Base-by-base conservation (phyloP, 257 asterid species). In the Nicotiana benthamiana region DNA sequence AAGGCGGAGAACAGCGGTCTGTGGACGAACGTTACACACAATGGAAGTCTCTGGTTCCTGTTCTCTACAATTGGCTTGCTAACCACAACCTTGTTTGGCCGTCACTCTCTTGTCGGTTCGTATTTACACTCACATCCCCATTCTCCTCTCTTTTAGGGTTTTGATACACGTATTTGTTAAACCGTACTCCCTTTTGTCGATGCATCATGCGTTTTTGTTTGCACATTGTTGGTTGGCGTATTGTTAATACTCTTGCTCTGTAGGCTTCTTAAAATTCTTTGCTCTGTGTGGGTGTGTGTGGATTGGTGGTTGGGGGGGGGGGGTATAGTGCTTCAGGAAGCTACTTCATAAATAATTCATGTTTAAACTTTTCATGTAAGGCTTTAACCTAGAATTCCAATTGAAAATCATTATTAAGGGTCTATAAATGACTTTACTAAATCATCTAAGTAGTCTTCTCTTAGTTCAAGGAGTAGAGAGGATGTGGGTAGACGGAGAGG, bases 31-130 rank as follows among this genome's bases (percentile, higher is more conserved):
- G 91, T 0, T 92, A 91, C 85, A 79, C 90, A 0, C 96, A 92
- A 61, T 90, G 98, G 98, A 91, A 94, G 85, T 87, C 92, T 1
- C 91, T 93, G 3, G 91, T 93, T 1, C 97, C 98, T 4, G 88
- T 95, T 26, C 95, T 95, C 16, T 95, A 95, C 81, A 97, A 95
- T 78, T 95, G 98, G 98, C 91, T 95, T 5, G 92, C 97, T 22
- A 91, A 93, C 75, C 98, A 95, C 86, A 93, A 92, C 82, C 97
- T 93, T 74, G 90, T 89, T 11, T 95, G 98, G 98, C 98, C 98
- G 9, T 93, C 96, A 9, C 97, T 92, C 82, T 91, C 97, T 77
- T 94, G 97, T 94, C 88, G 98, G 98, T 90, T 8, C 65, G 85
- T 62, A 36, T 20, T 4, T 15, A 22, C 9, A 53, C 6, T 2